Evolutionary conservation across 2,329 filamentous ascomycete species (phyloP).

Genomic region (Phaeoacremonium minimum): DNA sequence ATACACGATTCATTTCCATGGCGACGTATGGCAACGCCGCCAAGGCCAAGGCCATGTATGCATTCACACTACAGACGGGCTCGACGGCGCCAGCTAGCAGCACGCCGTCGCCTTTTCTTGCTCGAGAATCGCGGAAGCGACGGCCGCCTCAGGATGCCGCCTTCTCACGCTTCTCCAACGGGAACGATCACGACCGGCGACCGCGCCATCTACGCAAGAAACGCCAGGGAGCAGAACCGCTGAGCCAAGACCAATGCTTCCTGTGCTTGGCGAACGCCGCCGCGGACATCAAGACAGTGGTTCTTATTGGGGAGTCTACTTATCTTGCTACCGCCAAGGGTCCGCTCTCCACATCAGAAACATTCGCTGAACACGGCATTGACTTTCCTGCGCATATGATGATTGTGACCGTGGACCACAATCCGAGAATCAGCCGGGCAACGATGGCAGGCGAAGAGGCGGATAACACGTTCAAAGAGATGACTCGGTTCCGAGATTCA

Average conservation of each 20-base stretch:
- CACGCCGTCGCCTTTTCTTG: constrained; percentile 70
- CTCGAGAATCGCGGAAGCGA: constrained; percentile 43
- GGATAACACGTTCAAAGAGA: constrained; percentile 66
- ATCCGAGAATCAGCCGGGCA: constrained; percentile 61
- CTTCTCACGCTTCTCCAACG: constrained; percentile 51
- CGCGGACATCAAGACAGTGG: constrained; percentile 81
- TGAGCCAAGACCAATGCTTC: constrained; percentile 78
- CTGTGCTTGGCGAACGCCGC: constrained; percentile 91
- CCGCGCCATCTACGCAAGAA: constrained; percentile 32
- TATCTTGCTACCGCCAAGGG: constrained; percentile 94
- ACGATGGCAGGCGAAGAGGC: constrained; percentile 57
- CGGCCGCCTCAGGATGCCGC: constrained; percentile 36
- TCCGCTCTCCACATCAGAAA: constrained; percentile 68
- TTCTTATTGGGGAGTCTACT: constrained; percentile 79
- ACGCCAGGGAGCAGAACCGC: constrained; percentile 48
- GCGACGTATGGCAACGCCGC: constrained; percentile 70
- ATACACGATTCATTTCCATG: constrained; percentile 89
- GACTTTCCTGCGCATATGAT: constrained; percentile 81
- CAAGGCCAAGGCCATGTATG: constrained; percentile 80
- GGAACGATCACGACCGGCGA: constrained; percentile 17
- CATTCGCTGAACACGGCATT: constrained; percentile 61
- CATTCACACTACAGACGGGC: constrained; percentile 68
- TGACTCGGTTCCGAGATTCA: constrained; percentile 73
- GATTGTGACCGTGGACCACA: constrained; percentile 83
- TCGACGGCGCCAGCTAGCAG: constrained; percentile 61